phyloP scores from a whole-genome alignment of 2,329 filamentous ascomycete species.

The Beauveria asiatica region DNA sequence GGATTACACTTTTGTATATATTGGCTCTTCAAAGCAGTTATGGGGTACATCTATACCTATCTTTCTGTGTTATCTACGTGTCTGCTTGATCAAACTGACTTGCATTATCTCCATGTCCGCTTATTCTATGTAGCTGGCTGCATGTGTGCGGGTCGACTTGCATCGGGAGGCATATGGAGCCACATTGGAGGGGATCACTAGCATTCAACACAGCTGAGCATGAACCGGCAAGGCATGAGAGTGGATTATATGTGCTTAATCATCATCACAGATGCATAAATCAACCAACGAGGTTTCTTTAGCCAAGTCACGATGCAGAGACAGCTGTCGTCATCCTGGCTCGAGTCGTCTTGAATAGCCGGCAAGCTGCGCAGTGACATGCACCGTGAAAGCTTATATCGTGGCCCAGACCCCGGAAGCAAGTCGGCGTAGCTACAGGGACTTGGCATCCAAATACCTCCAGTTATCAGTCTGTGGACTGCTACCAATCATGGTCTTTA shows the following conservation, averaged over 20 bases:
- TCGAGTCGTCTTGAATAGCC: neutral
- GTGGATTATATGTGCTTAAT: neutral
- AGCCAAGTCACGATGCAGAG: neutral
- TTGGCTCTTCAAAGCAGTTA: too few relatives aligned
- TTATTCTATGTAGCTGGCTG: neutral
- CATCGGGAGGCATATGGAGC: neutral
- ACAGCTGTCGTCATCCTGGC: neutral
- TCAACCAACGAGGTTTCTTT: neutral
- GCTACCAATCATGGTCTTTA: neutral
- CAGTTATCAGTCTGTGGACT: neutral
- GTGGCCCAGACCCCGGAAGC: neutral
- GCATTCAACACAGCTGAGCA: neutral
- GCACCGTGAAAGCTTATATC: neutral
- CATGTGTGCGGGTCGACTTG: neutral
- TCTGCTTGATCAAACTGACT: too few relatives aligned
- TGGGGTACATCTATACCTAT: too few relatives aligned
- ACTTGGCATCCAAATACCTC: neutral
- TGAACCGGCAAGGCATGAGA: neutral
- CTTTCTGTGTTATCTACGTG: too few relatives aligned
- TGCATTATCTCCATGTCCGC: too few relatives aligned
- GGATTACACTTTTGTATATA: too few relatives aligned
- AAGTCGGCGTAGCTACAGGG: neutral
- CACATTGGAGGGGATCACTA: neutral
- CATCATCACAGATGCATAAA: neutral
- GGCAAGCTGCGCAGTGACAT: neutral